These are phyloP conservation scores for Malus asiatica DNA, from an alignment of 306 rosid species.

Conservation along the genomic window DNA sequence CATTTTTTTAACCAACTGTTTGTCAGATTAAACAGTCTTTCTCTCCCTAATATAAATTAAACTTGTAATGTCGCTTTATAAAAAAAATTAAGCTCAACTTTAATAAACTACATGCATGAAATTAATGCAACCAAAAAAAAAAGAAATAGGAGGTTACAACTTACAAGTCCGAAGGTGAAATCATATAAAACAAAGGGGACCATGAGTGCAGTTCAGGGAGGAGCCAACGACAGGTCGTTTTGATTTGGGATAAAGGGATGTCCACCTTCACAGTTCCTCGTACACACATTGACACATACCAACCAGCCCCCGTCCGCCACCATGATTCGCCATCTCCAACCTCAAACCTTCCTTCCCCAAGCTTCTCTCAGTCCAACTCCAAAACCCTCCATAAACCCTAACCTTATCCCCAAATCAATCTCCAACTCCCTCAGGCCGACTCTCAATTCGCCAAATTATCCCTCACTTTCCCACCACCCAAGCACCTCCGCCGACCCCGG, in stretches of 20 bases:
- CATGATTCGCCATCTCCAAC: slow-evolving; percentile 13
- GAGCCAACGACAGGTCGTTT: not conserved
- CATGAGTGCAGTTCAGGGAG: too few species aligned
- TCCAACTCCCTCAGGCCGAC: not conserved
- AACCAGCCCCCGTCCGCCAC: not conserved
- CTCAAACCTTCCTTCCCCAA: slow-evolving; percentile 10
- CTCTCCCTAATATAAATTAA: too few species aligned
- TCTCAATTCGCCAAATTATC: not conserved
- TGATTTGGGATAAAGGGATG: not conserved
- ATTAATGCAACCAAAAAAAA: too few species aligned
- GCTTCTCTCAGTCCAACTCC: slow-evolving; percentile 1
- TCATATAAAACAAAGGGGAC: too few species aligned
- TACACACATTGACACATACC: not conserved
- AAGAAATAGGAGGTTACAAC: too few species aligned
- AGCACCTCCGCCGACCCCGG: slow-evolving; percentile 44
- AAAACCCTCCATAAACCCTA: slow-evolving; percentile 29
- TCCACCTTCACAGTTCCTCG: not conserved
- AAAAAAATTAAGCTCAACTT: too few species aligned
- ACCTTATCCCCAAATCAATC: not conserved
- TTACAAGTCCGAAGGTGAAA: too few species aligned
- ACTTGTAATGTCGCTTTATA: too few species aligned
- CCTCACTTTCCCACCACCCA: slow-evolving; percentile 23
- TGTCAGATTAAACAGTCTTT: too few species aligned
- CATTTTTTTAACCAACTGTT: too few species aligned
- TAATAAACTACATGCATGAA: too few species aligned